Evolutionary conservation across 352 stramenopile species (phyloP).

Genomic region (Plasmopara halstedii): DNA sequence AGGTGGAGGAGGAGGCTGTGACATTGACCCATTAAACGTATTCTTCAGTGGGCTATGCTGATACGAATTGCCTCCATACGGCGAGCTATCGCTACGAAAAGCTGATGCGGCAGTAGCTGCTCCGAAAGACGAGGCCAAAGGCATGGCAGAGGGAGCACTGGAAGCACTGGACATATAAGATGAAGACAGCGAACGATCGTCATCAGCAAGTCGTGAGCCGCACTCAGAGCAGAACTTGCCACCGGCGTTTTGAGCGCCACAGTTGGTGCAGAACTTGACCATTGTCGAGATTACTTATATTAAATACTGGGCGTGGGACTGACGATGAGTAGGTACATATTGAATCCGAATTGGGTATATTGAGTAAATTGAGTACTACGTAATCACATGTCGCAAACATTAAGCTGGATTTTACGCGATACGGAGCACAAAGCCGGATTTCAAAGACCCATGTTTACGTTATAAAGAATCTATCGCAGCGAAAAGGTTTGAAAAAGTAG

Average conservation of each 20-base stretch:
- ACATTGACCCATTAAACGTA: conserved; percentile 4
- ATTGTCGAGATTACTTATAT: too few species aligned
- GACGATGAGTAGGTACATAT: background rate
- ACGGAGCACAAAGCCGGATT: background rate
- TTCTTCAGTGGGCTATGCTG: conserved; percentile 8
- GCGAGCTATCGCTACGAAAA: conserved; percentile 17
- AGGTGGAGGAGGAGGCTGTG: conserved; percentile 6
- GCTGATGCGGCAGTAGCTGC: conserved; percentile 13
- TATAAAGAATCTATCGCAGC: too few species aligned
- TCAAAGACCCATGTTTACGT: too few species aligned
- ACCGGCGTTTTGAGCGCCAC: conserved; percentile 35
- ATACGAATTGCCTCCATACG: conserved; percentile 12
- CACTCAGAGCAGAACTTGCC: conserved; percentile 66
- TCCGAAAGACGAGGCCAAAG: conserved; percentile 13
- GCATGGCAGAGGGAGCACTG: conserved; percentile 5
- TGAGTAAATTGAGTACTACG: too few species aligned
- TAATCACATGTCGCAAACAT: too few species aligned
- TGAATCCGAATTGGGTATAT: too few species aligned
- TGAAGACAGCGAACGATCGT: conserved; percentile 1
- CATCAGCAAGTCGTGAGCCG: conserved; percentile 33
- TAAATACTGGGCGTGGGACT: too few species aligned
- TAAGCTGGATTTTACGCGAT: background rate
- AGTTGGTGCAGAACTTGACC: conserved; percentile 57
- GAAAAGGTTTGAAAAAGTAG: too few species aligned
- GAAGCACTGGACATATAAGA: conserved; percentile 1